Base-by-base conservation (phyloP, 2,329 filamentous ascomycete genomes). In the Fusarium sp. region DNA sequence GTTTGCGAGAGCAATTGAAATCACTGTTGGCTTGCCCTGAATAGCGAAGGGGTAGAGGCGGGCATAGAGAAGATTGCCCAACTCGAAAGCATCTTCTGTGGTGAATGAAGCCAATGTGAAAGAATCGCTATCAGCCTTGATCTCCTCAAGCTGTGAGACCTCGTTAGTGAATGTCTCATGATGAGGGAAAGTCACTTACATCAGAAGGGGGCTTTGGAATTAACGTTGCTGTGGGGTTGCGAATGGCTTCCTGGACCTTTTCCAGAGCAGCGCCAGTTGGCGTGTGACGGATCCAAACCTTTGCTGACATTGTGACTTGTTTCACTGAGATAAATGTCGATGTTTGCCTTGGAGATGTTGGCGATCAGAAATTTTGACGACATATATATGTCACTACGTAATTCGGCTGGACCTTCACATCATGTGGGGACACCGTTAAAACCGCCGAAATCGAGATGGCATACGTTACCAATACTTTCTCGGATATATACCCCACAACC, bases 1-100 rank as follows among this genome's bases (percentile, higher is more conserved):
- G 74, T 86, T 85, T 59, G 87, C 82, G n/a, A 89, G 83, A 33
- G 85, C 81, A 78, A 92, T 91, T 74, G 87, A 87, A 73, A 92
- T 86, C 34, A 92, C 80, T 1, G 89, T 84, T 45, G 84, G 83
- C 9, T 75, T 71, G 47, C 52, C 64, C 20, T 67, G 45, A 3
- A 72, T 36, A 9, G 83, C 74, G 58, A 87, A 82, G 8, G 84
- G 82, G 31, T 86, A 80, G 9, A 92, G 85, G n/a, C 89, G 85
- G 38, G 84, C 85, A 72, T 89, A 86, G 28, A 92, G 84, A 20
- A 89, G 84, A 67, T 85, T 85, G 61, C 90, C 90, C 6, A 92
- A 84, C 34, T 85, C 83, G 82, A 87, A 91, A 51, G 90, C 90
- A 71, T 91, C 89, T 26, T 85, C 80, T 56, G 84, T 81, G 3